Base-by-base conservation (phyloP, 176 grass and related monocot genomes). In the Oryza coarctata region DNA sequence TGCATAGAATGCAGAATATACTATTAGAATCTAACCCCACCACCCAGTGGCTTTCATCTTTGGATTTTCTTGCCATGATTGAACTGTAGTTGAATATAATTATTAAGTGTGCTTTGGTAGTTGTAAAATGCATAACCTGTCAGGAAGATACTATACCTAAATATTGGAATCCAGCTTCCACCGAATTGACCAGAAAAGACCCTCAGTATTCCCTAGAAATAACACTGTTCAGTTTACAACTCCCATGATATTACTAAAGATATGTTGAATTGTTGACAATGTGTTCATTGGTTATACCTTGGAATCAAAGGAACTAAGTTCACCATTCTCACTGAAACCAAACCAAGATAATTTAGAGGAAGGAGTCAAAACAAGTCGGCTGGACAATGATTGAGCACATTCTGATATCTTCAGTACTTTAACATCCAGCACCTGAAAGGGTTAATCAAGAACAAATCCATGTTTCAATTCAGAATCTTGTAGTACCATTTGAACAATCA, bases 291-390 rank as follows among this genome's bases (percentile, higher is more conserved):
- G 20, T 31, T 63, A 77, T 64, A 98, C 95, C 90, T 89, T 89
- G 34, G 95, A 95, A 81, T 98, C 95, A 74, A 93, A 93, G 65
- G 92, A 95, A 88, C 92, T 86, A 82, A 95, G 86, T 77, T 85
- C 86, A 22, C 95, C 95, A 81, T 91, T 88, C 81, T 98, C 95
- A 80, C 88, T 98, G 76, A 98, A 98, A 47, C 95, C 95, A 86
- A 98, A 87, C 95, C 95, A 98, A 68, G 90, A 90, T 87, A 98
- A 71, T 63, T 80, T 79, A 63, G 95, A 98, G 14, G 55, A 72
- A 32, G 92, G 90, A 67, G 86, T 95, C 75, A 98, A 85, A 44
- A 90, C 79, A 77, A 98, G 87, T 41, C 45, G 88, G 30, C 76
- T 72, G 0, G 74, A 80, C 52, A 93, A 62, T 70, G 87, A 75